phyloP scores from a whole-genome alignment of 2,329 filamentous ascomycete genomes.

The Paecilomyces niveus region DNA sequence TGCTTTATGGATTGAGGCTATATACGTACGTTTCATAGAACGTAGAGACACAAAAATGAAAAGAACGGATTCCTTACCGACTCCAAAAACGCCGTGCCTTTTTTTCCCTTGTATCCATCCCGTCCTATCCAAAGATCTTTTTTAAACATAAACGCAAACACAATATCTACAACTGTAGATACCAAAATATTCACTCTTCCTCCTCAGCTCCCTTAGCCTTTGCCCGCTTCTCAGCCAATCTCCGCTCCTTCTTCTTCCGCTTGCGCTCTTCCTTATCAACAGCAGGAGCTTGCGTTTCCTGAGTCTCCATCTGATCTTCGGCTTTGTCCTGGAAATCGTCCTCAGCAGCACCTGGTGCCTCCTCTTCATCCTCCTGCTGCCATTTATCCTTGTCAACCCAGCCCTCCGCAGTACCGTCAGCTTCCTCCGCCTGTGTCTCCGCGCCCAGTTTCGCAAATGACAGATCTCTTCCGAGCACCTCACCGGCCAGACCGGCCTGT shows the following conservation, averaged over 20 bases:
- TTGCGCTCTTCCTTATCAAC: slow-evolving; percentile 49
- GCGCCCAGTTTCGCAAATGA: slow-evolving; percentile 23
- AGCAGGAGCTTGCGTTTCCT: slow-evolving; percentile 10
- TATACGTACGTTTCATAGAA: not conserved
- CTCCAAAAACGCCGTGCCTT: slow-evolving; percentile 16
- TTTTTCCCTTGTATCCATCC: not conserved
- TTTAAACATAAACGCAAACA: not conserved
- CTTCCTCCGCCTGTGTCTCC: slow-evolving; percentile 10
- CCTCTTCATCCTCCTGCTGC: slow-evolving; percentile 36
- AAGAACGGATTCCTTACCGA: slow-evolving; percentile 15
- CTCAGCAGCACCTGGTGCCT: slow-evolving; percentile 30
- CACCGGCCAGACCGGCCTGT: slow-evolving; percentile 36
- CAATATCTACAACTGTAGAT: not conserved
- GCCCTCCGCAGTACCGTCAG: slow-evolving; percentile 5
- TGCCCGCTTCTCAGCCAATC: slow-evolving; percentile 37
- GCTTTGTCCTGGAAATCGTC: slow-evolving; percentile 20
- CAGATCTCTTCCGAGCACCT: slow-evolving; percentile 35
- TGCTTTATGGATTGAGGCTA: not conserved
- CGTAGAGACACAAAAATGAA: slow-evolving; percentile 6
- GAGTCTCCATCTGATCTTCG: slow-evolving; percentile 30
- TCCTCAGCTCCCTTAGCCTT: slow-evolving; percentile 20
- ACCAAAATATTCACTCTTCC: slow-evolving; percentile 12
- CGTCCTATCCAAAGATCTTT: not conserved
- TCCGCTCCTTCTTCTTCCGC: slow-evolving; percentile 49
- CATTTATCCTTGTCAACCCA: slow-evolving; percentile 30